phyloP scores from a whole-genome alignment of 1,284 basidiomycete genomes.

The Rhodotorula glutinis region DNA sequence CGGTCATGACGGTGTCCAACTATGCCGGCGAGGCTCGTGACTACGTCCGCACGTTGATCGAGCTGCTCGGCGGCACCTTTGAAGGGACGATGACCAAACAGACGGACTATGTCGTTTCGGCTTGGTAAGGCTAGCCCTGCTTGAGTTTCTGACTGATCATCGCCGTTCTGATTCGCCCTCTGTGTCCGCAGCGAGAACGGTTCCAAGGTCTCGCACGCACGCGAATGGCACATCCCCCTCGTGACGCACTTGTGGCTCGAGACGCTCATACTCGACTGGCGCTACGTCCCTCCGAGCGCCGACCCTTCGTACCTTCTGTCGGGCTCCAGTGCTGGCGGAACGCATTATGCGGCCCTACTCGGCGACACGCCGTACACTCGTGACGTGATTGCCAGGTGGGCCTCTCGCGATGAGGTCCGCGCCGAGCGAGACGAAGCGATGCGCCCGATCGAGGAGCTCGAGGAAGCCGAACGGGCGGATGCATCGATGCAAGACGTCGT shows the following conservation, averaged over 20 bases:
- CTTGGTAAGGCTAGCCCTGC: constrained; percentile 59
- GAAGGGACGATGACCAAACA: constrained; percentile 66
- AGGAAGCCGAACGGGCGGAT: constrained; percentile 14
- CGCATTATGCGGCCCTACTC: constrained; percentile 27
- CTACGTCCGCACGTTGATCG: constrained; percentile 78
- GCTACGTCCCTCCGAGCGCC: constrained; percentile 36
- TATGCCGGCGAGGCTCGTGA: constrained; percentile 79
- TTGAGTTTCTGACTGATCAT: background rate
- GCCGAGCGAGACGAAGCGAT: constrained; percentile 14
- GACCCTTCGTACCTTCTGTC: constrained; percentile 10
- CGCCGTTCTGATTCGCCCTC: background rate
- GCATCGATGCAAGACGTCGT: background rate
- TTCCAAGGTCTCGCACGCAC: constrained; percentile 70
- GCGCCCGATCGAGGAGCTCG: constrained; percentile 22
- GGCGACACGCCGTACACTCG: constrained; percentile 16
- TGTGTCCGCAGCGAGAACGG: constrained; percentile 57
- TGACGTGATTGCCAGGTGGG: constrained; percentile 29
- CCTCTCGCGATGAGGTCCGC: constrained; percentile 10
- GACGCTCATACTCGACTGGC: constrained; percentile 77
- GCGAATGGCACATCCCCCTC: constrained; percentile 74
- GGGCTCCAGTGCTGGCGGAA: background rate
- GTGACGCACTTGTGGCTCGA: constrained; percentile 88
- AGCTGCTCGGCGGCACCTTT: constrained; percentile 70
- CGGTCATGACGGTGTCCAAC: constrained; percentile 69
- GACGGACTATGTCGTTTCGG: constrained; percentile 76